Base-by-base conservation (phyloP, 306 rosid species). In the Begonia peltatifolia region DNA sequence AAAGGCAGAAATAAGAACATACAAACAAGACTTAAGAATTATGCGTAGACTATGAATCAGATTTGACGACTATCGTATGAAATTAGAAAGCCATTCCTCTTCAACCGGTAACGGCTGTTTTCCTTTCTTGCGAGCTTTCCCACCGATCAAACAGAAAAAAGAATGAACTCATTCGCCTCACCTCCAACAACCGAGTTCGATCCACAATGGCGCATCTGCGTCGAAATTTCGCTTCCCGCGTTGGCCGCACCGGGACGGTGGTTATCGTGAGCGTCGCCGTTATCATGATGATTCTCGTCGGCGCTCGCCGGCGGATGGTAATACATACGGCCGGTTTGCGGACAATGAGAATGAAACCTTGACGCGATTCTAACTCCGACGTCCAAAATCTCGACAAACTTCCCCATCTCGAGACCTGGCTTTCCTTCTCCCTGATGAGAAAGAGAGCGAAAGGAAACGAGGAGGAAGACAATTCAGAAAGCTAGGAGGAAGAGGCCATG, bases 261-360 rank as follows among this genome's bases (percentile, higher is more conserved):
- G 44, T 48, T 16, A 14, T 42, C 22, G 17, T 60, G 25, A 49
- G 50, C 11, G 35, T 47, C 11, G 17, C 56, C 16, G 50, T 53
- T 9, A 15, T 47, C 11, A 0, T 68, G 70, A 63, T 60, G 11
- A 50, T 67, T 10, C 46, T 68, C 63, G 15, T 61, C 71, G 48
- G 67, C 54, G 47, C 30, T 11, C 0, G 58, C 64, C n/a, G 83
- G 87, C 35, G 92, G 92, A 36, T 79, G 92, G 64, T 83, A 83
- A 67, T 66, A 83, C 75, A 68, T 79, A 20, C 92, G 74, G 10
- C 79, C 78, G 1, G 92, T 83, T 7, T 79, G 83, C 2, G 90
- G 87, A 51, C 79, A 83, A 49, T 83, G 78, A 12, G 92, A 76
- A 58, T 83, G 71, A 25, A 63, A 76, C 44, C 92, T 74, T 2